phyloP scores from a whole-genome alignment of 2,329 filamentous ascomycete species.

The Sclerotinia trifoliorum region DNA sequence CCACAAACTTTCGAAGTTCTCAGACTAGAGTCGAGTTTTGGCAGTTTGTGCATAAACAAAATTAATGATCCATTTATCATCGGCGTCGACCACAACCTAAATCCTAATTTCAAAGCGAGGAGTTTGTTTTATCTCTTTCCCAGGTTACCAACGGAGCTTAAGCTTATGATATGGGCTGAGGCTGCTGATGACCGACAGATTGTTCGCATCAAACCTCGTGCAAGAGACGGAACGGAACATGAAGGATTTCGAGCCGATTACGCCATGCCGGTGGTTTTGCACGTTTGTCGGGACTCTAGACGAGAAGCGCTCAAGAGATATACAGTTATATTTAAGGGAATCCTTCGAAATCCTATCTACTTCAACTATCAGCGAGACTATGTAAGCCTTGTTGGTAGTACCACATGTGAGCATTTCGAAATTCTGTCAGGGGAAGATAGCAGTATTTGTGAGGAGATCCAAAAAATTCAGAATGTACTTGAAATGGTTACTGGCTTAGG shows the following conservation, averaged over 20 bases:
- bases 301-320: conserved; percentile 13
- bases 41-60: background rate
- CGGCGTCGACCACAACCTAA: conserved; percentile 9
- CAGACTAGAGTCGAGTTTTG: background rate
- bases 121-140: conserved; percentile 8
- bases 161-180: conserved; percentile 10
- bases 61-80: background rate
- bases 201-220: background rate
- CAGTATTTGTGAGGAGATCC: background rate
- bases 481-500: background rate
- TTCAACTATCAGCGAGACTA: conserved; percentile 17
- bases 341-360: conserved; percentile 3
- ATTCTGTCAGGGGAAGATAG: background rate
- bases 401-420: background rate
- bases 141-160: background rate
- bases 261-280: background rate
- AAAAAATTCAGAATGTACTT: conserved; percentile 13
- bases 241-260: background rate
- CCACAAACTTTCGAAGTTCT: background rate
- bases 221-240: background rate
- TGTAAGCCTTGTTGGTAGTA: background rate
- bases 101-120: background rate
- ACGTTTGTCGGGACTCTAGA: conserved; percentile 12
- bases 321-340: background rate
- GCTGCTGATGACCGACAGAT: conserved; percentile 8